Evolutionary conservation across 2,329 filamentous ascomycete genomes (phyloP).

Genomic region (Coniochaeta prunicola): DNA sequence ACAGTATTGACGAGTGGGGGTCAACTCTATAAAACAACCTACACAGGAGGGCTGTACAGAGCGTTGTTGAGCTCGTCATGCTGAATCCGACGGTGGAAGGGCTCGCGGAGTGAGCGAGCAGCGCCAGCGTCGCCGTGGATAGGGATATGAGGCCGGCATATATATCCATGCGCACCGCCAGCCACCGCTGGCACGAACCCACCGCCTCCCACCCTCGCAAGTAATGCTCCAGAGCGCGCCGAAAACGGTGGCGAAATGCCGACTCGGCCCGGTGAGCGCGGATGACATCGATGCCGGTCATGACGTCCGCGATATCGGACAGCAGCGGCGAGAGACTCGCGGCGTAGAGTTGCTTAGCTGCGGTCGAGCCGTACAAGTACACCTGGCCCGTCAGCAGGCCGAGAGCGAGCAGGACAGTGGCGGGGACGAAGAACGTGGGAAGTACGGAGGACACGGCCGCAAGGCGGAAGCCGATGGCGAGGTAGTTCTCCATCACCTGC

Average conservation of each 20-base stretch:
- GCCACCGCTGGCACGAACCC: conserved; percentile 77
- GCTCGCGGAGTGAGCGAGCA: too few species aligned
- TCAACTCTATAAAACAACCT: too few species aligned
- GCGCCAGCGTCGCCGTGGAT: too few species aligned
- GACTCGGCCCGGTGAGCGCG: too few species aligned
- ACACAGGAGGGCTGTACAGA: too few species aligned
- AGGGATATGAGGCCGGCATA: too few species aligned
- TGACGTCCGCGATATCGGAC: neutral
- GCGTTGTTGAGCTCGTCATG: conserved; percentile 12
- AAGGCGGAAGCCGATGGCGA: neutral
- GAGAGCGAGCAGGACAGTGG: neutral
- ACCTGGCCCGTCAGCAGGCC: neutral
- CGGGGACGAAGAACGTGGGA: neutral
- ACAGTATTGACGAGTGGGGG: too few species aligned
- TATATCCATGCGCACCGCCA: conserved; percentile 79
- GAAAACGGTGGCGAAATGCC: neutral
- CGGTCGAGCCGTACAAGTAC: neutral
- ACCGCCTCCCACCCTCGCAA: conserved; percentile 22
- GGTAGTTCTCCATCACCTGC: neutral
- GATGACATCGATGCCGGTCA: neutral
- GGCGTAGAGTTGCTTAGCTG: neutral
- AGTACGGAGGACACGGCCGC: neutral
- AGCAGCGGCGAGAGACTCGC: neutral
- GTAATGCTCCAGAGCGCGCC: conserved; percentile 16
- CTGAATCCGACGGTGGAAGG: conserved; percentile 18